Conservation (phyloP, 2,329 filamentous ascomycete species). For the Paraconiothyrium brasiliense region DNA sequence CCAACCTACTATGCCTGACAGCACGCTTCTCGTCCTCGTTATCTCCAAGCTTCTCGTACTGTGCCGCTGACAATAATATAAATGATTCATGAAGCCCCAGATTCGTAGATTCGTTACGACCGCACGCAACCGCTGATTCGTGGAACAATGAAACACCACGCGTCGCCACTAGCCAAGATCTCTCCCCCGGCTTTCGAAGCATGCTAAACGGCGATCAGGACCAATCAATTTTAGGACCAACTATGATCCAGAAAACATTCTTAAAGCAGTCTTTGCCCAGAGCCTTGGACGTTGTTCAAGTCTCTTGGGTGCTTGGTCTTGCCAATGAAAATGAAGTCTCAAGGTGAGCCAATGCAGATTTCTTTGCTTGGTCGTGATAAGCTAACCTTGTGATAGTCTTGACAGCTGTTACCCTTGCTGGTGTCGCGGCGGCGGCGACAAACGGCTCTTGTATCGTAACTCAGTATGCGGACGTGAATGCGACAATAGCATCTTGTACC, state of each 20-base stretch:
- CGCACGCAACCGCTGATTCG: neutral
- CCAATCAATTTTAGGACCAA: conserved; percentile 3
- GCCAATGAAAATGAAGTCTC: conserved; percentile 8
- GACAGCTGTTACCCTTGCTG: neutral
- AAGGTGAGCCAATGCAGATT: neutral
- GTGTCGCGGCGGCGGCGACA: conserved; percentile 37
- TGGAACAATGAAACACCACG: conserved; percentile 5
- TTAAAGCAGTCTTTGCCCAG: conserved; percentile 4
- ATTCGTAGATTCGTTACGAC: neutral
- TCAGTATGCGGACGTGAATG: conserved; percentile 5
- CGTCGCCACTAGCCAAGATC: conserved; percentile 7
- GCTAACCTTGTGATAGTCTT: conserved; percentile 10
- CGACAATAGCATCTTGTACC: conserved; percentile 7
- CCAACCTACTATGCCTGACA: neutral
- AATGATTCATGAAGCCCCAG: neutral
- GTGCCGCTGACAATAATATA: no score
- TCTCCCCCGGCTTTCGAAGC: neutral
- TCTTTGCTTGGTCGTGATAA: neutral
- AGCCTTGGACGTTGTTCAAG: neutral
- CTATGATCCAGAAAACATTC: neutral
- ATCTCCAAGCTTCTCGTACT: neutral
- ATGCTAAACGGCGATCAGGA: conserved; percentile 12
- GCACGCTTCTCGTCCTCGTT: neutral
- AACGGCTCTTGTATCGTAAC: conserved; percentile 12
- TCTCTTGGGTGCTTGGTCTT: conserved; percentile 2